phyloP scores from a whole-genome alignment of 352 stramenopile species.

The Pilasporangium apinafurcum region DNA sequence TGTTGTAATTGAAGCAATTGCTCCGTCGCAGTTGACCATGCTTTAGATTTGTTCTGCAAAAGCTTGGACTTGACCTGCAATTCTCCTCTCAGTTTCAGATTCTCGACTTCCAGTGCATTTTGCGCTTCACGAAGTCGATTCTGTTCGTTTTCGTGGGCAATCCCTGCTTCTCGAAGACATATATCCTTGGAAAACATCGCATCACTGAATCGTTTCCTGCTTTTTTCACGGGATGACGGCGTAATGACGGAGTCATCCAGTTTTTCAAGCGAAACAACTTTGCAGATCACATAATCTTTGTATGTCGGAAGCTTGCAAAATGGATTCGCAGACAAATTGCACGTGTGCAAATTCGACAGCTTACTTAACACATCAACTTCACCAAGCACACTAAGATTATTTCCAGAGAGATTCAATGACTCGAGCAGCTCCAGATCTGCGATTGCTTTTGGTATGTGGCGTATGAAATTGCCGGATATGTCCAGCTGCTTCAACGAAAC shows the following conservation, averaged over 20 bases:
- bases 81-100: conserved; percentile 62
- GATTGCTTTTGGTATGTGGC: conserved; percentile 59
- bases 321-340: conserved; percentile 57
- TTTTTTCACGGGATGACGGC: conserved; percentile 37
- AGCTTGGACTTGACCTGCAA: conserved; percentile 78
- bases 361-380: conserved; percentile 56
- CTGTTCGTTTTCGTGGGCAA: conserved; percentile 46
- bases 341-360: conserved; percentile 58
- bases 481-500: conserved; percentile 41
- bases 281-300: conserved; percentile 65
- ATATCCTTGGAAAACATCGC: conserved; percentile 50
- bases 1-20: conserved; percentile 75
- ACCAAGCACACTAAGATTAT: conserved; percentile 62
- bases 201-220: conserved; percentile 52
- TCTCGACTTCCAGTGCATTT: conserved; percentile 63
- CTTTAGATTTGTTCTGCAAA: conserved; percentile 76
- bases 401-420: conserved; percentile 59
- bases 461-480: conserved; percentile 78
- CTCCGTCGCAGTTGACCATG: conserved; percentile 72
- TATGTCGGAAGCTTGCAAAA: conserved; percentile 75
- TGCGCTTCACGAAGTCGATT: conserved; percentile 45
- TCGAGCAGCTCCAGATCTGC: conserved; percentile 39
- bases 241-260: conserved; percentile 54
- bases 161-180: conserved; percentile 31
- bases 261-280: conserved; percentile 48